Evolutionary conservation across 441 rosid genomes (phyloP).

Genomic region (Monsonia emarginata): DNA sequence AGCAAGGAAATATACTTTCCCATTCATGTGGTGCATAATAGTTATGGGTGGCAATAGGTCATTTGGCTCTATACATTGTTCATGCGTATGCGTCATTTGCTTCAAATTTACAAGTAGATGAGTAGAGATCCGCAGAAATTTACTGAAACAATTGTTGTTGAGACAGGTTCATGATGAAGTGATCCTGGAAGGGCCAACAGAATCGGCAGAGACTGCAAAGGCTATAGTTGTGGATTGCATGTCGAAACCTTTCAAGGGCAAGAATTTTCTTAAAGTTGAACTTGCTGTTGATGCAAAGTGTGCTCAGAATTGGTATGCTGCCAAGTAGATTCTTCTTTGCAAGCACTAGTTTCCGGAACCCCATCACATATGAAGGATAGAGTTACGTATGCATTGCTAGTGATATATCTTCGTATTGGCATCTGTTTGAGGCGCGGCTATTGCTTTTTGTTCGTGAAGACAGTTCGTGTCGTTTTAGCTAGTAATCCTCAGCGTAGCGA

Average conservation of each 20-base stretch:
- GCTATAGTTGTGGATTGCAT: conserved; percentile 79
- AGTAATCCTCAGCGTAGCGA: background rate
- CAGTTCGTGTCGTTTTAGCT: background rate
- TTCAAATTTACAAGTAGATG: too few species aligned
- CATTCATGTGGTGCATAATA: too few species aligned
- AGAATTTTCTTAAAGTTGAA: conserved; percentile 66
- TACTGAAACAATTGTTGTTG: background rate
- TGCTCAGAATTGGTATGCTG: conserved; percentile 87
- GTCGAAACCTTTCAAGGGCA: conserved; percentile 69
- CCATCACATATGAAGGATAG: background rate
- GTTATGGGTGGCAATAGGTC: too few species aligned
- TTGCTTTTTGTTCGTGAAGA: too few species aligned
- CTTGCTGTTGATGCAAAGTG: conserved; percentile 83
- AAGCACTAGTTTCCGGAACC: background rate
- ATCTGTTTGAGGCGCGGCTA: background rate
- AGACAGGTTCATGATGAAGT: conserved; percentile 95
- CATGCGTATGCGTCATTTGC: too few species aligned
- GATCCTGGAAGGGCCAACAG: conserved; percentile 90
- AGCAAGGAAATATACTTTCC: too few species aligned
- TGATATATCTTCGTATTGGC: background rate
- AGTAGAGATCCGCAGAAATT: too few species aligned
- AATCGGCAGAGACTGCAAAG: conserved; percentile 75
- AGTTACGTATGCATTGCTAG: background rate
- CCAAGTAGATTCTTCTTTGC: conserved; percentile 61
- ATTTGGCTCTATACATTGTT: too few species aligned